Conservation (phyloP, 2,329 filamentous ascomycete genomes). For the Bipolaris zeicola region DNA sequence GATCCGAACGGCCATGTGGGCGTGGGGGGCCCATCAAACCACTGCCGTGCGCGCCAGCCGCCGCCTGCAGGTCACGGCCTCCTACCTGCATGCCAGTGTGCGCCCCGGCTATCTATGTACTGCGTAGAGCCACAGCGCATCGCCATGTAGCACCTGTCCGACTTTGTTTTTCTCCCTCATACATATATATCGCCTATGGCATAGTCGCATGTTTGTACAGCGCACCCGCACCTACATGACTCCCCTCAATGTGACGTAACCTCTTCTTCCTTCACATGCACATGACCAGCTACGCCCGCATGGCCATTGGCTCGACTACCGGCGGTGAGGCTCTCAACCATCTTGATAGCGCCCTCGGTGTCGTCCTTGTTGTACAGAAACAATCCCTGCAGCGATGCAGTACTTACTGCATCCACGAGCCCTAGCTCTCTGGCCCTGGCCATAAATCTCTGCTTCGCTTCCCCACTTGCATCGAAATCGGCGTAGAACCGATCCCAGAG, state of each 20-base stretch:
- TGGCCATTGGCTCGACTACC: conserved; percentile 32
- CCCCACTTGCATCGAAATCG: conserved; percentile 71
- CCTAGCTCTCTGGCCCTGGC: conserved; percentile 70
- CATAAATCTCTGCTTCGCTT: conserved; percentile 72
- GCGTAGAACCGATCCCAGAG: conserved; percentile 97
- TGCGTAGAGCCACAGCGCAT: too few relatives aligned
- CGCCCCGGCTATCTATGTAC: too few relatives aligned
- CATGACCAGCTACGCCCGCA: conserved; percentile 41
- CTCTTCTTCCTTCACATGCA: conserved; percentile 28
- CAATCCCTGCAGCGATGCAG: conserved; percentile 89
- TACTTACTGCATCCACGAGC: conserved; percentile 75
- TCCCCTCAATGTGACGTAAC: conserved; percentile 8
- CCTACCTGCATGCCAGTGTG: too few relatives aligned
- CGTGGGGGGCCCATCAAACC: background rate
- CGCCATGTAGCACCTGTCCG: too few relatives aligned
- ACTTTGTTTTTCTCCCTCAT: too few relatives aligned
- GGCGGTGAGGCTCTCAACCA: conserved; percentile 67
- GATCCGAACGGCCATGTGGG: background rate
- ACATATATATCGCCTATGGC: too few relatives aligned
- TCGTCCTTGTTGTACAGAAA: conserved; percentile 96
- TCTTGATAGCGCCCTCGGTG: conserved; percentile 82
- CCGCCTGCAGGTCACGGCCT: too few relatives aligned
- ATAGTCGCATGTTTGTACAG: background rate
- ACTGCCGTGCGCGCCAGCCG: background rate
- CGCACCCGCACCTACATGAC: background rate